Conservation (phyloP, 768 basidiomycete genomes). For the Mrakia hoshinonis region DNA sequence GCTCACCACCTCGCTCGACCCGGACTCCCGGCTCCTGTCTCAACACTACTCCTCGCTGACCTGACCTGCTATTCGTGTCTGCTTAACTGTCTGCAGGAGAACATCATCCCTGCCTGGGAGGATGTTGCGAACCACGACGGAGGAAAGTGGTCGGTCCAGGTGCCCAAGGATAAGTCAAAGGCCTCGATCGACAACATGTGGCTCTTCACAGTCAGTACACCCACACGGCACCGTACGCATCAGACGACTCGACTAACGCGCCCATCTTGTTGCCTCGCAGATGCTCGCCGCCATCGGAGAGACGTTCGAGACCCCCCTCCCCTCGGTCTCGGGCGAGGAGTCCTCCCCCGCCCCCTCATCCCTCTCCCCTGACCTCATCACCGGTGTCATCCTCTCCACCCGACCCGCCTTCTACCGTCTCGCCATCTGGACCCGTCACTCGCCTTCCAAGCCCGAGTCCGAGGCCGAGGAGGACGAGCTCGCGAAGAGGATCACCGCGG, state of each 20-base stretch:
- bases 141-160: conserved; percentile 97
- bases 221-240: background rate
- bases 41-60: background rate
- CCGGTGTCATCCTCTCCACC: conserved; percentile 89
- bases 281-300: conserved; percentile 99
- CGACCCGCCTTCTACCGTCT: conserved; percentile 92
- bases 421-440: conserved; percentile 89
- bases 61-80: background rate
- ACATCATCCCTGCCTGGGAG: conserved; percentile 95
- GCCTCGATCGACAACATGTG: conserved; percentile 83
- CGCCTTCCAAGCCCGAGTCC: conserved; percentile 29
- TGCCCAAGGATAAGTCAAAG: conserved; percentile 91
- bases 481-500: conserved; percentile 68
- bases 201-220: conserved; percentile 74
- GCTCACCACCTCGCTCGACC: conserved; percentile 21
- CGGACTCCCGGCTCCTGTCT: background rate
- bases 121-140: conserved; percentile 93
- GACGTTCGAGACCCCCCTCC: conserved; percentile 82
- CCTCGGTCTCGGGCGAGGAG: conserved; percentile 14
- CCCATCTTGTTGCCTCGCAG: conserved; percentile 44
- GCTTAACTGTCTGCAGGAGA: no score
- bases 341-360: conserved; percentile 42
- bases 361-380: conserved; percentile 49
- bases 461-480: conserved; percentile 50
- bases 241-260: background rate